Evolutionary conservation across 2,329 filamentous ascomycete genomes (phyloP).

Genomic region (Chrysosporium queenslandicum): DNA sequence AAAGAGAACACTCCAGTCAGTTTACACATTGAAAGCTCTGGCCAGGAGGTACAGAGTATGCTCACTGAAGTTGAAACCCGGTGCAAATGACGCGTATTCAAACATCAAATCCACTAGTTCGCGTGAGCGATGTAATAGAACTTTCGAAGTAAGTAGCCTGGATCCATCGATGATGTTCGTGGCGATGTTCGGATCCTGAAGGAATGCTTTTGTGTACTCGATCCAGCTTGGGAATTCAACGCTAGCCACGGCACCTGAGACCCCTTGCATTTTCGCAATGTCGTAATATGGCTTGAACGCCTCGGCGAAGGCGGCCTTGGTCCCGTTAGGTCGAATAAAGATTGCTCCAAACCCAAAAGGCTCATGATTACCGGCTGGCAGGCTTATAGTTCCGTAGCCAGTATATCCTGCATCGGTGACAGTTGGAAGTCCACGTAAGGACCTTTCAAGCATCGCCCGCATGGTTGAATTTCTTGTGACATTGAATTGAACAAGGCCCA

Average conservation of each 20-base stretch:
- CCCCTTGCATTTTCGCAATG: constrained; percentile 19
- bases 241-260: constrained; percentile 16
- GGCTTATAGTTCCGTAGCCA: constrained; percentile 22
- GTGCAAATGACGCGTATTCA: constrained; percentile 18
- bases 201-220: constrained; percentile 22
- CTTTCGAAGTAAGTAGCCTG: constrained; percentile 22
- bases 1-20: too few species aligned
- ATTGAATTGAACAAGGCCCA: constrained; percentile 23
- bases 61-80: constrained; percentile 27
- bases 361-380: background rate
- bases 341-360: constrained; percentile 23
- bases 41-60: background rate
- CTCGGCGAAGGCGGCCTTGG: constrained; percentile 20
- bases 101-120: constrained; percentile 23
- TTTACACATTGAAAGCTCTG: too few species aligned
- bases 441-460: constrained; percentile 19
- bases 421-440: constrained; percentile 20
- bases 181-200: constrained; percentile 26
- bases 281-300: constrained; percentile 18
- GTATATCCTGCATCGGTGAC: constrained; percentile 25
- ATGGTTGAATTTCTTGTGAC: constrained; percentile 18
- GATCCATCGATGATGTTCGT: constrained; percentile 26
- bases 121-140: constrained; percentile 20
- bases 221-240: constrained; percentile 24
- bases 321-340: constrained; percentile 25